Evolutionary conservation across 805 yeast genomes (phyloP), one percentile per base, ranked within the genome.

Genomic region (Candida ascalaphidarum): DNA sequence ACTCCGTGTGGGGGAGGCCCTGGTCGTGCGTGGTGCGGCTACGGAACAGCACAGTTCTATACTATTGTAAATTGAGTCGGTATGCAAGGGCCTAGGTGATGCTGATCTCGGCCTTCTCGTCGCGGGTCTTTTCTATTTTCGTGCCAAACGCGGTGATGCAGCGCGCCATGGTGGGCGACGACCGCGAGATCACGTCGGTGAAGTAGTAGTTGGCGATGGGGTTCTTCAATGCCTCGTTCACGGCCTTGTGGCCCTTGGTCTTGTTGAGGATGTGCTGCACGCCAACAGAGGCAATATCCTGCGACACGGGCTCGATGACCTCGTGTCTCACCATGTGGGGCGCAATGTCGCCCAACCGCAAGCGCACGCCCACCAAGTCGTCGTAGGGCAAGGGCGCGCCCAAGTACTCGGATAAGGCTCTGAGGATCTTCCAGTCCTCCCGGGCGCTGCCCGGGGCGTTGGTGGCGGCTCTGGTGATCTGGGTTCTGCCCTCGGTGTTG

Each of bases 401-500:
- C 39, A 84, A 58, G 52, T 79, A 81, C 55, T 84, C 94, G 31
- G 83, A 74, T 34, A 81, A 67, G 3, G 94, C 95, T 58, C 88
- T 74, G 43, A 84, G 54, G 37, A 83, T 80, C 61, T 78, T 78
- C 95, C 95, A 83, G 59, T 84, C 95, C 57, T 83, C 94, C 54
- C 95, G 78, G 25, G 95, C 92, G 27, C 71, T 81, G 17, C 92
- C 94, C 26, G 94, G 94, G 6, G 92, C 79, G 37, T 78, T 81
- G 17, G 83, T 77, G 23, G 95, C 92, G 24, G 95, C 95, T 39
- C 89, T 71, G 3, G 94, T 80, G 33, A 68, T 56, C 64, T 83
- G 95, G 9, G 84, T 76, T 53, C 95, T 76, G 44, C 95, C 95
- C 61, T 84, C 95, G 21, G 94, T 84, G 61, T 83, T 83, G 39